Conservation (phyloP, 129 eudicot genomes). For the Escallonia rubra region DNA sequence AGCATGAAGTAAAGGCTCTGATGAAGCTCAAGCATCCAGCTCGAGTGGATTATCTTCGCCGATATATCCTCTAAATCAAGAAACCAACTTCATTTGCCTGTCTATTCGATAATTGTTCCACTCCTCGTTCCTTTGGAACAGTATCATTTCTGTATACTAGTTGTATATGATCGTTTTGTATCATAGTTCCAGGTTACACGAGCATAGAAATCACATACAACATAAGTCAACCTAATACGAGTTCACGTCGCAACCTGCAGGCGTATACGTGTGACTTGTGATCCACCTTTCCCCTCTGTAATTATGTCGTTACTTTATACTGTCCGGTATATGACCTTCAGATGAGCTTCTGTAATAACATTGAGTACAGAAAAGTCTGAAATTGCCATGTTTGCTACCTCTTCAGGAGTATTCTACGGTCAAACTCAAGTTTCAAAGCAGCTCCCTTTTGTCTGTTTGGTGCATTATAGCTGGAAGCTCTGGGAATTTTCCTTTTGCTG, state of each 20-base stretch:
- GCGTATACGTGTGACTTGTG: background rate
- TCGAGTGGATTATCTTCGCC: conserved; percentile 85
- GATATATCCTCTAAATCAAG: conserved; percentile 38
- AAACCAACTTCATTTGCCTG: conserved; percentile 8
- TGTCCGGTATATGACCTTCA: too few relatives aligned
- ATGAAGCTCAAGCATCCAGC: conserved; percentile 98
- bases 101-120: conserved; percentile 14
- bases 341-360: too few relatives aligned
- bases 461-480: too few relatives aligned
- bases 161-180: conserved; percentile 21
- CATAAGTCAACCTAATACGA: conserved; percentile 7
- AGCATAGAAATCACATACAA: conserved; percentile 25
- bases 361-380: too few relatives aligned
- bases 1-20: conserved; percentile 92
- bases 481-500: too few relatives aligned
- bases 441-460: too few relatives aligned
- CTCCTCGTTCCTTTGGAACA: background rate
- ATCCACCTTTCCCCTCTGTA: background rate
- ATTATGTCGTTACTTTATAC: background rate
- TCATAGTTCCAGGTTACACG: conserved; percentile 35
- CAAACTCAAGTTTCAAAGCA: too few relatives aligned
- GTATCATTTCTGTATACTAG: conserved; percentile 13
- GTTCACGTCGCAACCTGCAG: background rate
- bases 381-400: too few relatives aligned
- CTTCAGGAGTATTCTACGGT: too few relatives aligned